Conservation (phyloP, 352 stramenopile genomes). For the Pythium volutum region DNA sequence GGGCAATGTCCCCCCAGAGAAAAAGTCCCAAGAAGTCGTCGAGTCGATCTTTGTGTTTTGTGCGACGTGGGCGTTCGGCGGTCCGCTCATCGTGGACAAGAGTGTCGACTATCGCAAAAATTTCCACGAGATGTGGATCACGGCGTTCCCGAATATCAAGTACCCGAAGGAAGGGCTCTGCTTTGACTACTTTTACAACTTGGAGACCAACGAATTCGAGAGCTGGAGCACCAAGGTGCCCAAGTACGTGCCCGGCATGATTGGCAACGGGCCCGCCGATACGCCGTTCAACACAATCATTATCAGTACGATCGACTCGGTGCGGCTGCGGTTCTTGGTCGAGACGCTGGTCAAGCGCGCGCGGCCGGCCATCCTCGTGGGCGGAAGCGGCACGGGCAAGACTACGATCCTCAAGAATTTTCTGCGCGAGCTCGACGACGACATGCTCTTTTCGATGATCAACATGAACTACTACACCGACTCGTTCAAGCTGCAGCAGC, state of each 20-base stretch:
- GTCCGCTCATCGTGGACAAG: conserved; percentile 93
- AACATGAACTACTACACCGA: conserved; percentile 98
- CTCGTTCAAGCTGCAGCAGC: conserved; percentile 92
- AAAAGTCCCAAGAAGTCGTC: conserved; percentile 92
- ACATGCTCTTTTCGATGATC: conserved; percentile 96
- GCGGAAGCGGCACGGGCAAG: conserved; percentile 95
- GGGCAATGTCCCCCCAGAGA: conserved; percentile 75
- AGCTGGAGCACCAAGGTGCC: conserved; percentile 93
- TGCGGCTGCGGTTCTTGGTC: conserved; percentile 94
- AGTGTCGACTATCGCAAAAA: conserved; percentile 89
- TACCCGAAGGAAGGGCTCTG: conserved; percentile 95
- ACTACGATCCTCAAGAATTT: conserved; percentile 98
- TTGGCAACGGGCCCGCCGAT: conserved; percentile 91
- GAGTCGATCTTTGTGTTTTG: conserved; percentile 97
- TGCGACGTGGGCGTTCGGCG: conserved; percentile 96
- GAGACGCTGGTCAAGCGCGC: conserved; percentile 92
- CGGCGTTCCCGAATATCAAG: conserved; percentile 83
- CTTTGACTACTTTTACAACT: conserved; percentile 98
- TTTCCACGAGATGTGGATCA: conserved; percentile 83
- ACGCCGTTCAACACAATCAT: conserved; percentile 96
- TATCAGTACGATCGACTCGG: conserved; percentile 95
- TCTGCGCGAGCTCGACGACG: conserved; percentile 85
- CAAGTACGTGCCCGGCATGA: conserved; percentile 87
- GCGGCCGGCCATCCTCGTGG: conserved; percentile 95
- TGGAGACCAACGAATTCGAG: conserved; percentile 90